Conservation (phyloP, 1,139 yeast species). For the Yamadazyma sp. region DNA sequence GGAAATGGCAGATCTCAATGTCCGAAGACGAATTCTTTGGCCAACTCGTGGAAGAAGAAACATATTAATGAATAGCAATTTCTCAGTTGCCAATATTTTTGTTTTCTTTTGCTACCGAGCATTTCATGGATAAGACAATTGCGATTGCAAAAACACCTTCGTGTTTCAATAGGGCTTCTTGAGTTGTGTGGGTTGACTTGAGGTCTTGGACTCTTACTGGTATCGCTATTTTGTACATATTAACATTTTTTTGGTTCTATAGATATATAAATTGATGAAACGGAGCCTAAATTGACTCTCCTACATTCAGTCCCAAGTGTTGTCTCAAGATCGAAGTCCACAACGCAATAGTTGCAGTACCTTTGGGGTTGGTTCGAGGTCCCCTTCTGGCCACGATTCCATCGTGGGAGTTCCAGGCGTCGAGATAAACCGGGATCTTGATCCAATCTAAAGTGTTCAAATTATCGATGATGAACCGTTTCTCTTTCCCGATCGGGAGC, state of each 20-base stretch:
- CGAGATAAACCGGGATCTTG: conserved; percentile 63
- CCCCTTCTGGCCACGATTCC: conserved; percentile 72
- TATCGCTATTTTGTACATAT: too few species aligned
- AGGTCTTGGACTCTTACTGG: too few species aligned
- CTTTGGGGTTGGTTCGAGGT: conserved; percentile 50
- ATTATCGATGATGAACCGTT: conserved; percentile 45
- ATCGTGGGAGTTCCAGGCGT: conserved; percentile 71
- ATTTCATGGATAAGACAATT: too few species aligned
- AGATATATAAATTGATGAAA: background rate
- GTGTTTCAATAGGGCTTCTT: too few species aligned
- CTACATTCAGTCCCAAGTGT: conserved; percentile 20
- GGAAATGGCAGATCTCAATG: background rate
- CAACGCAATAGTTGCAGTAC: conserved; percentile 52
- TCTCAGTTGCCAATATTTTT: background rate
- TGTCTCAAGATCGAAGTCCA: conserved; percentile 50
- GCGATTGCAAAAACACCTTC: too few species aligned
- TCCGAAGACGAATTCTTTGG: background rate
- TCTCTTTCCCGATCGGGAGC: conserved; percentile 43
- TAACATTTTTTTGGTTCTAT: too few species aligned
- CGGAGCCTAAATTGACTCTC: too few species aligned
- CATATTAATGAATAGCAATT: background rate
- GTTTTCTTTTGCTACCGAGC: background rate
- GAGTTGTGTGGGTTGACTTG: too few species aligned
- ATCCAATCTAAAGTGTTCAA: conserved; percentile 62
- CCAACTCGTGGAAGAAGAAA: conserved; percentile 1